These are phyloP conservation scores for Keithomyces neogunnii DNA, from an alignment of 2,329 filamentous ascomycete genomes.

Conservation along the genomic window DNA sequence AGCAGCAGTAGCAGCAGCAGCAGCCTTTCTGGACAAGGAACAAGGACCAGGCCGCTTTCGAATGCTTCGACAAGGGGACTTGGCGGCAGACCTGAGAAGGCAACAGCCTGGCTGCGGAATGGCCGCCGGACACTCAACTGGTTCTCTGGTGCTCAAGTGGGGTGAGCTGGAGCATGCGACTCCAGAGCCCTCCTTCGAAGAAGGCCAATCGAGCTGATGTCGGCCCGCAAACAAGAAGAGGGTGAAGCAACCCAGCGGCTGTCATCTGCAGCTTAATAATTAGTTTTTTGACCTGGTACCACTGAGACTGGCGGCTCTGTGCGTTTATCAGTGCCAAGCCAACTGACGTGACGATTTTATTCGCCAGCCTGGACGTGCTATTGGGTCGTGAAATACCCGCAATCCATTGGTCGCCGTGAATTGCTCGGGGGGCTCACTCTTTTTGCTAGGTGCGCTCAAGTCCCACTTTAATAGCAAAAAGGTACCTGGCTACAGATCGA, in stretches of 20 bases:
- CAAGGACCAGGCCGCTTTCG: not conserved
- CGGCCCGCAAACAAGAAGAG: slow-evolving; percentile 1
- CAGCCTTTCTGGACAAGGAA: not conserved
- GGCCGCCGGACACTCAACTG: not conserved
- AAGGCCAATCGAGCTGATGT: not conserved
- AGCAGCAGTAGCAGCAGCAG: not conserved
- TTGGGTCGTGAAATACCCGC: no score
- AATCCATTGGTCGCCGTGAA: no score
- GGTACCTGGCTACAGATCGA: no score
- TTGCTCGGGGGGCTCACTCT: no score
- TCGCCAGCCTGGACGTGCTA: no score
- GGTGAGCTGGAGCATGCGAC: not conserved
- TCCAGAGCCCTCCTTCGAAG: not conserved
- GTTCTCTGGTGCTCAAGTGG: no score
- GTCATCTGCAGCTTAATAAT: not conserved
- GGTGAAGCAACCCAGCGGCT: slow-evolving; percentile 3
- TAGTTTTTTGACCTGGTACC: not conserved
- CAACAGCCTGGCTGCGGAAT: not conserved
- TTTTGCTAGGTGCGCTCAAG: no score
- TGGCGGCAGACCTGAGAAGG: not conserved
- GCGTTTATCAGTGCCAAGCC: slow-evolving; percentile 8
- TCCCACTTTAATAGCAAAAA: no score
- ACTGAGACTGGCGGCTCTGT: not conserved
- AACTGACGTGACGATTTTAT: no score
- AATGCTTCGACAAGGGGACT: not conserved